Percentiles rank a stretch among this genome's conserved stretches.
These are phyloP conservation scores for Sarcomyxa edulis DNA, from an alignment of 768 basidiomycete genomes.

Conservation along the genomic window DNA sequence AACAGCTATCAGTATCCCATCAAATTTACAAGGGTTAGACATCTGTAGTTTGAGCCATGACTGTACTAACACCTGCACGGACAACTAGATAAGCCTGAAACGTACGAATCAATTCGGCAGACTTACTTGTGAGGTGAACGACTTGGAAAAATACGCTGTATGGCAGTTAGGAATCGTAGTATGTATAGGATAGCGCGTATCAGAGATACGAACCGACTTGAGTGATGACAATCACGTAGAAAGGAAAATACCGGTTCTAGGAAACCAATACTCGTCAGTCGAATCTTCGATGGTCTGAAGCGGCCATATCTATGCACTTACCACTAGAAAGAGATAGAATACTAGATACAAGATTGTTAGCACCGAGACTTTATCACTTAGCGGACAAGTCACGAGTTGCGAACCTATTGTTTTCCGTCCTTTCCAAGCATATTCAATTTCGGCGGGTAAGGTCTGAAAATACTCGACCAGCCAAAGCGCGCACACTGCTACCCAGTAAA, in stretches of 20 bases:
- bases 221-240: slow-evolving; percentile 10
- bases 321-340: slow-evolving; percentile 7
- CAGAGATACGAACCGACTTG: slow-evolving; percentile 8
- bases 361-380: too few relatives aligned
- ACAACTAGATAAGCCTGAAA: background rate
- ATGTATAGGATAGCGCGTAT: background rate
- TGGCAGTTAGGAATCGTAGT: background rate
- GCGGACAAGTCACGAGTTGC: background rate
- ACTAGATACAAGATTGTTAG: too few relatives aligned
- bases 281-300: background rate
- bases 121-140: slow-evolving; percentile 1
- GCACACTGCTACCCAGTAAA: slow-evolving; percentile 8
- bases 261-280: background rate
- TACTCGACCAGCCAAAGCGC: slow-evolving; percentile 14
- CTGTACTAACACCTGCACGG: background rate
- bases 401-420: background rate
- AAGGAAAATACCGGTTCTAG: slow-evolving; percentile 14
- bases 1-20: too few relatives aligned
- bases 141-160: background rate
- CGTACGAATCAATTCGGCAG: slow-evolving; percentile 2
- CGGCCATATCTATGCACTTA: too few relatives aligned
- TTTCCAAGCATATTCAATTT: slow-evolving; percentile 3
- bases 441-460: slow-evolving; percentile 10
- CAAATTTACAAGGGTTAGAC: too few relatives aligned
- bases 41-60: too few relatives aligned